These are phyloP conservation scores for Venturia pyrina DNA, from an alignment of 2,329 filamentous ascomycete species.

Conservation along the genomic window DNA sequence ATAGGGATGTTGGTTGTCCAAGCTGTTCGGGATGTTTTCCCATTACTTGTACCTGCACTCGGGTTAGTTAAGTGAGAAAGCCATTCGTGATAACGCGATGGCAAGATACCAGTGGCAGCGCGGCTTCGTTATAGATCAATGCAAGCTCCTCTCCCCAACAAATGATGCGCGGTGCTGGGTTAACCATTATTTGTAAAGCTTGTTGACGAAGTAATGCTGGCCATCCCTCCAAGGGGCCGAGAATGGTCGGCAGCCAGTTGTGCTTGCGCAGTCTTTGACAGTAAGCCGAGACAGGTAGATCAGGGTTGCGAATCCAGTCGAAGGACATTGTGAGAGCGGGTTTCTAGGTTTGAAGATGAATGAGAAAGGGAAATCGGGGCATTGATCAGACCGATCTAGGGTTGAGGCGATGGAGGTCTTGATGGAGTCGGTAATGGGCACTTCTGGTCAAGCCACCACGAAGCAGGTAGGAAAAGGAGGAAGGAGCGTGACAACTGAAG, in stretches of 20 bases:
- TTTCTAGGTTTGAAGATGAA: background rate
- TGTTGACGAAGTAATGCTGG: background rate
- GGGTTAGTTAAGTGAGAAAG: background rate
- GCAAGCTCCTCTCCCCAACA: background rate
- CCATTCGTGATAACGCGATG: no score
- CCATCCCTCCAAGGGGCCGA: constrained; percentile 7
- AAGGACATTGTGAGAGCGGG: background rate
- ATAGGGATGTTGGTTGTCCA: background rate
- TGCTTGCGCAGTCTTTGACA: background rate
- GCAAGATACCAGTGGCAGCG: background rate
- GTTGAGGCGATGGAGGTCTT: background rate
- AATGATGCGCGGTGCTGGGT: background rate
- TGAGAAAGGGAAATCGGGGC: background rate
- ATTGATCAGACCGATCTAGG: background rate
- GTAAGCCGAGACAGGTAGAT: background rate
- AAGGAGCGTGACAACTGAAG: background rate
- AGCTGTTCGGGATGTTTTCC: background rate
- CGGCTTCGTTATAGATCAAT: constrained; percentile 4
- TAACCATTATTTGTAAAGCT: background rate
- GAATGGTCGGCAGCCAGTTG: background rate
- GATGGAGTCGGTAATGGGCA: background rate
- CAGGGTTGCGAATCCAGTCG: background rate
- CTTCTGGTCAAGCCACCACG: background rate
- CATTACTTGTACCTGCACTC: background rate
- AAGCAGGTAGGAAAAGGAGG: background rate